Base-by-base conservation (phyloP, 2,329 filamentous ascomycete genomes). In the Apiospora sp. region DNA sequence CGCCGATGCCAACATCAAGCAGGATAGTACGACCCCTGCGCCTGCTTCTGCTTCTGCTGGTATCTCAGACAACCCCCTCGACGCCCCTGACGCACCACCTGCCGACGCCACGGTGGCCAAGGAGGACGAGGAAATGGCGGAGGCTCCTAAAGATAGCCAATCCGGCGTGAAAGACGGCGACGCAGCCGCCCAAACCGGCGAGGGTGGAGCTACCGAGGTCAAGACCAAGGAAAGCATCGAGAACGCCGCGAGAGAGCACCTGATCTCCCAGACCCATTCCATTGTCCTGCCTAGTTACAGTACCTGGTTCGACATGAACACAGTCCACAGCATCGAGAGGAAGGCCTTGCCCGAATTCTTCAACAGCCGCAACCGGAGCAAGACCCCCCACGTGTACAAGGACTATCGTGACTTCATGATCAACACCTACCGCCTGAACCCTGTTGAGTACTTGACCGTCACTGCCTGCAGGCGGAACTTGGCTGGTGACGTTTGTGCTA, bases 401-500 rank as follows among this genome's bases (percentile, higher is more conserved):
- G 96, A 99, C 81, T 99, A 99, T 84, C 92, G 96, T 77, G 96
- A 99, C 81, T 99, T 99, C 81, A 99, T 99, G 96, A 95, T 99
- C 86, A 99, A 99, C 86, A 98, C 96, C 19, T 99, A 99, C 84
- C 92, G 96, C 49, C 86, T 99, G 72, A 99, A 98, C 81, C 96
- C 96, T 6, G 90, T 95, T 71, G 96, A 99, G 83, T 99, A 99
- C 80, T 88, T 99, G 71, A 99, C 96, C 6, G 96, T 99, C 71
- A 99, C 96, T 14, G 96, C 96, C 69, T 99, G 96, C 82, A 90
- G 96, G 75, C 91, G 96, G 77, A 99, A 99, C 82, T 85, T 99
- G 80, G 96, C 96, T 30, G 96, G 96, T 76, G 96, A 99, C 83
- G 96, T 99, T 44, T 99, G 96, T 85, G 96, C 96, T 51, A 99